These are phyloP conservation scores for Furcasterigmium furcatum DNA, from an alignment of 2,329 filamentous ascomycete genomes.

Conservation along the genomic window DNA sequence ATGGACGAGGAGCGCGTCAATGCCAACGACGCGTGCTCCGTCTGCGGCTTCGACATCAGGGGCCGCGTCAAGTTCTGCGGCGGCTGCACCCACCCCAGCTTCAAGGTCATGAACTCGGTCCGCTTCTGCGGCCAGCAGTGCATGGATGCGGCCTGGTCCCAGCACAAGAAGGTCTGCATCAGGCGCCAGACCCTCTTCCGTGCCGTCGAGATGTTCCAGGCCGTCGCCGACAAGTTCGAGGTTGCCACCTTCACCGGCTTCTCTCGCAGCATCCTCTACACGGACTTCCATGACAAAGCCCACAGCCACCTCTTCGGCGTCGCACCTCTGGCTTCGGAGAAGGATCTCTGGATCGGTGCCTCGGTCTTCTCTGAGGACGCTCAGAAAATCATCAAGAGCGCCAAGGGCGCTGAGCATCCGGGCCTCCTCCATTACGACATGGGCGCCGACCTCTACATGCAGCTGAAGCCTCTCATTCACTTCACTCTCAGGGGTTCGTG, in stretches of 20 bases:
- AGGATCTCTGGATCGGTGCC: background rate
- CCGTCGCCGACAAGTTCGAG: conserved; percentile 6
- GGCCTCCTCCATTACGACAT: conserved; percentile 5
- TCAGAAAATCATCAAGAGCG: too few relatives aligned
- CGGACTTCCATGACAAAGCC: background rate
- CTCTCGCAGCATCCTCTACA: background rate
- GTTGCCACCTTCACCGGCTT: conserved; percentile 4
- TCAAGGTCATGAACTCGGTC: conserved; percentile 1
- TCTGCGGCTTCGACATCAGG: background rate
- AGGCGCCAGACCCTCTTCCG: conserved; percentile 8
- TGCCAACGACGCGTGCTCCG: background rate
- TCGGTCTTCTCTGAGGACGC: background rate
- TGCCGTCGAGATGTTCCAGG: conserved; percentile 3
- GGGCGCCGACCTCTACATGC: conserved; percentile 8
- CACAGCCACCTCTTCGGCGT: background rate
- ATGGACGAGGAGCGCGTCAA: background rate
- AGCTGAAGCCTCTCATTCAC: conserved; percentile 6
- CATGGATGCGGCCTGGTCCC: conserved; percentile 5
- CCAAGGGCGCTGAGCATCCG: too few relatives aligned
- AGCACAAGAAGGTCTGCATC: conserved; percentile 8
- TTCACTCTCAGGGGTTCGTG: background rate
- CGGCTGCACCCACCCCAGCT: conserved; percentile 2
- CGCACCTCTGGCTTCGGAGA: background rate
- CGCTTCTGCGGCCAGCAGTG: conserved; percentile 10
- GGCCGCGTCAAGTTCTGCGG: conserved; percentile 5